Evolutionary conservation across 108 stramenopile genomes (phyloP).

Genomic region (Poteriospumella lacustris): DNA sequence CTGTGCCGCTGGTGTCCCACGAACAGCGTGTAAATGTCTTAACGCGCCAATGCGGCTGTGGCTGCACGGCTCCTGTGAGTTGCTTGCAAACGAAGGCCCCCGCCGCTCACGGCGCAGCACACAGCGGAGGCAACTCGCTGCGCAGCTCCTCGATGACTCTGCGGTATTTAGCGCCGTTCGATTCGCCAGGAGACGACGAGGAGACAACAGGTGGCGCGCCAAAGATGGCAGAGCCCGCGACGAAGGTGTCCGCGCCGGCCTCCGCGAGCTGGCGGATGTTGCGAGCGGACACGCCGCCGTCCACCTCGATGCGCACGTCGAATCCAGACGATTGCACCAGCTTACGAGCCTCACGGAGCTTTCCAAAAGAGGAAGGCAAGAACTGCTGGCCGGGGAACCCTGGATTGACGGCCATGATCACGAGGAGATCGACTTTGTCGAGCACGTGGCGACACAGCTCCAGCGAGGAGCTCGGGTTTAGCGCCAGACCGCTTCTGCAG

Average conservation of each 20-base stretch:
- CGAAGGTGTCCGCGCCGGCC: conserved; percentile 96
- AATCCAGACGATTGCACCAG: conserved; percentile 87
- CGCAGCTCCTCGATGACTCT: no score
- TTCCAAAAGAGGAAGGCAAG: conserved; percentile 75
- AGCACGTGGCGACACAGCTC: conserved; percentile 76
- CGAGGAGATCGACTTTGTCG: conserved; percentile 96
- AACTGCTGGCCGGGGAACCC: conserved; percentile 96
- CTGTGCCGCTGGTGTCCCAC: no score
- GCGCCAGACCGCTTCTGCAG: conserved; percentile 90
- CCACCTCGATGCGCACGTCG: conserved; percentile 93
- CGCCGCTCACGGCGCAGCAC: no score
- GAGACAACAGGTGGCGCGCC: no score
- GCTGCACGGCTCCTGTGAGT: no score
- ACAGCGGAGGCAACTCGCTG: no score
- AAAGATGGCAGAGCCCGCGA: conserved; percentile 93
- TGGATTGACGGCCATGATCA: conserved; percentile 96
- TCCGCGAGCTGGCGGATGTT: conserved; percentile 92
- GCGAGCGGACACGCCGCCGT: conserved; percentile 81
- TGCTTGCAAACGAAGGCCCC: no score
- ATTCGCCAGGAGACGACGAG: no score
- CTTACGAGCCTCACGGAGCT: conserved; percentile 87
- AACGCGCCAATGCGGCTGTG: no score
- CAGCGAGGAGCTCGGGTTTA: conserved; percentile 91
- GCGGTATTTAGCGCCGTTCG: no score
- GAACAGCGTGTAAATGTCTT: no score